phyloP scores from a whole-genome alignment of 2,329 filamentous ascomycete species.

The Aspergillus oerlinghausenensis region DNA sequence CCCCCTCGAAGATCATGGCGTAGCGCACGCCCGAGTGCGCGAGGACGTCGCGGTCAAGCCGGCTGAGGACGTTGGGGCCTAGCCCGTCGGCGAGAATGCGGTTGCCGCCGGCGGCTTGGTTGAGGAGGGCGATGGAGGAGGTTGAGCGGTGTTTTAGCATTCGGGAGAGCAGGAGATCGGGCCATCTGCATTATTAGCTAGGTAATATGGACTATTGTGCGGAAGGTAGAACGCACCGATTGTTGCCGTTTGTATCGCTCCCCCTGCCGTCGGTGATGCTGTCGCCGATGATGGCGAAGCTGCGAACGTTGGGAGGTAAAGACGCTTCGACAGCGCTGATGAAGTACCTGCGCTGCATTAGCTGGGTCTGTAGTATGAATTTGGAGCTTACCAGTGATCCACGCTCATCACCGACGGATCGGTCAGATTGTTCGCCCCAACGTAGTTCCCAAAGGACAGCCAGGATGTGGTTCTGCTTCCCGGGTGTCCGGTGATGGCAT shows the following conservation, averaged over 20 bases:
- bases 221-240: conserved; percentile 34
- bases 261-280: conserved; percentile 63
- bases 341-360: conserved; percentile 51
- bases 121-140: conserved; percentile 52
- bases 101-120: conserved; percentile 68
- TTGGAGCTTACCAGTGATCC: conserved; percentile 39
- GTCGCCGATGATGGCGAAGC: conserved; percentile 57
- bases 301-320: conserved; percentile 40
- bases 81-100: conserved; percentile 58
- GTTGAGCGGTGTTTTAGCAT: conserved; percentile 46
- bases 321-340: conserved; percentile 55
- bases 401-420: conserved; percentile 31
- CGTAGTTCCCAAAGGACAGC: conserved; percentile 56
- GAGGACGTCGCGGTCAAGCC: conserved; percentile 62
- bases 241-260: conserved; percentile 55
- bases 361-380: no score
- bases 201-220: background rate
- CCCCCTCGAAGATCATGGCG: conserved; percentile 63
- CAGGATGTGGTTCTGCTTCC: conserved; percentile 61
- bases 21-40: conserved; percentile 55
- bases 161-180: conserved; percentile 51
- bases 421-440: conserved; percentile 46
- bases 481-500: conserved; percentile 59
- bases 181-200: conserved; percentile 42
- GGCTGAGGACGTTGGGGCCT: conserved; percentile 56